A percentile compares a stretch with the other conserved stretches of the same genome.
phyloP scores from a whole-genome alignment of 768 basidiomycete species.

The Hysterangium stoloniferum region DNA sequence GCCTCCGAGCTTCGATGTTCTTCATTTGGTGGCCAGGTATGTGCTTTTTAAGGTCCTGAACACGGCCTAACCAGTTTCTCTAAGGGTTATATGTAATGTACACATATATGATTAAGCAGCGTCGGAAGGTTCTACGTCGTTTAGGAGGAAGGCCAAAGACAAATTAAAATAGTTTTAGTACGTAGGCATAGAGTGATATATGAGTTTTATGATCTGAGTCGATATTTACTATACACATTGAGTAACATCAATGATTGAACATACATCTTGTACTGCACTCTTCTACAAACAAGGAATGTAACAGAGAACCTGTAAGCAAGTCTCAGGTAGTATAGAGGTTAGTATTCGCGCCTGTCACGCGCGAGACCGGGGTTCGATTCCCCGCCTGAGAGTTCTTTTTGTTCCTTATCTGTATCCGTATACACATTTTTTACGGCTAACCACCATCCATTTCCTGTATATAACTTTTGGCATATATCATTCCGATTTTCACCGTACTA shows the following conservation, averaged over 20 bases:
- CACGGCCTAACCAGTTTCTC: constrained; percentile 6
- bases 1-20: constrained; percentile 54
- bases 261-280: no score
- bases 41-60: constrained; percentile 17
- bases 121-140: constrained; percentile 43
- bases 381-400: constrained; percentile 12
- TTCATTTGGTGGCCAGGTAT: constrained; percentile 85
- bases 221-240: no score
- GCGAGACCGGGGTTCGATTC: constrained; percentile 14
- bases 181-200: neutral
- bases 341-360: constrained; percentile 13
- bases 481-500: neutral
- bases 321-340: constrained; percentile 12
- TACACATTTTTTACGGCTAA: neutral
- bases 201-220: no score
- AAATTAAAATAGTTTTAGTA: neutral
- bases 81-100: constrained; percentile 48
- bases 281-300: neutral
- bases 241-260: no score
- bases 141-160: neutral
- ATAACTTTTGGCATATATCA: neutral
- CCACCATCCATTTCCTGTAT: neutral
- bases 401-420: neutral
- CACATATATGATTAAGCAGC: constrained; percentile 51
- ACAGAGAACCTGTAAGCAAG: neutral